Evolutionary conservation across 257 asterid species (phyloP).

Genomic region (Plantago major): DNA sequence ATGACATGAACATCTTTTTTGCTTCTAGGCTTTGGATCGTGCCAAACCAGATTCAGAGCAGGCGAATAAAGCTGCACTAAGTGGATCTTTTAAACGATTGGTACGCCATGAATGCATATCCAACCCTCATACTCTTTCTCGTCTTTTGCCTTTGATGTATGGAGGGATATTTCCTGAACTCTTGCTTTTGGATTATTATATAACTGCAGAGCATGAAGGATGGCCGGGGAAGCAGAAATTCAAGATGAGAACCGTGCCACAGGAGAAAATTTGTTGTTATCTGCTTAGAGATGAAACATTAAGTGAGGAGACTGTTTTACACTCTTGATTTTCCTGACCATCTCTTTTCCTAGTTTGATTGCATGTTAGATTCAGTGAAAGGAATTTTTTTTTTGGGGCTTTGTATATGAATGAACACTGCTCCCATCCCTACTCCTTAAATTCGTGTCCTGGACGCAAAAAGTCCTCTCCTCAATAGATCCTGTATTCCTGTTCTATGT

Average conservation of each 20-base stretch:
- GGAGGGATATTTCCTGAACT: background rate
- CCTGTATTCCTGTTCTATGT: too few relatives aligned
- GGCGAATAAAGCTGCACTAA: conserved; percentile 33
- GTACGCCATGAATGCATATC: conserved; percentile 26
- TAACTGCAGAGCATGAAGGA: conserved; percentile 30
- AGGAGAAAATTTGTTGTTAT: background rate
- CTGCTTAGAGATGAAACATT: background rate
- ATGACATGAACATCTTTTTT: conserved; percentile 15
- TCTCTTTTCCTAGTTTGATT: background rate
- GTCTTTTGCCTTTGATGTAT: background rate
- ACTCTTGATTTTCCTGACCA: background rate
- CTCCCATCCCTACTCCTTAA: too few relatives aligned
- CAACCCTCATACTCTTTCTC: conserved; percentile 1
- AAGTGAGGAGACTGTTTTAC: background rate
- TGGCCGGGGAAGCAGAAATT: conserved; percentile 28
- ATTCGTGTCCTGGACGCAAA: too few relatives aligned
- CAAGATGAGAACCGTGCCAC: conserved; percentile 25
- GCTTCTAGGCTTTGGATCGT: conserved; percentile 67
- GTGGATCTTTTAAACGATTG: conserved; percentile 62
- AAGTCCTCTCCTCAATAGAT: too few relatives aligned
- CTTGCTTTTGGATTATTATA: background rate
- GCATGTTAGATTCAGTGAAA: background rate
- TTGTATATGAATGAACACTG: too few relatives aligned
- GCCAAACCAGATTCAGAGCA: conserved; percentile 73
- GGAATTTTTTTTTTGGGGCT: too few relatives aligned